Evolutionary conservation across 345 rosid genomes (phyloP).

Genomic region (Populus tremula): DNA sequence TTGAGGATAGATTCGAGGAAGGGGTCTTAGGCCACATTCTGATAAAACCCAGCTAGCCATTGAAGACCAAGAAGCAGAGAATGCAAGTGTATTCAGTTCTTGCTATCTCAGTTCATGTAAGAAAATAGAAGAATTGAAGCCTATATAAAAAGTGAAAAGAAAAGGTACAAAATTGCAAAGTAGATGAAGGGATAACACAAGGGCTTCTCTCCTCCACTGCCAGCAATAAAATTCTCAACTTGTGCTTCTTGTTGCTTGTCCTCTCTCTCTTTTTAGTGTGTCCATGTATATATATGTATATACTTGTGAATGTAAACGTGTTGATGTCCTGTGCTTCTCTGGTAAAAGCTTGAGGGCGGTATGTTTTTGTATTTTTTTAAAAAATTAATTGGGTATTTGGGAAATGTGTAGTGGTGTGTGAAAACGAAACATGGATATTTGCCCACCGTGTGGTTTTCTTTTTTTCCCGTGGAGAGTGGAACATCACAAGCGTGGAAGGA

Average conservation of each 20-base stretch:
- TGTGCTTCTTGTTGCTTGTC: conserved; percentile 23
- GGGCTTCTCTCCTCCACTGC: conserved; percentile 28
- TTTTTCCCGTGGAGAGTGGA: not conserved
- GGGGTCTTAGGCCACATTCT: conserved; percentile 73
- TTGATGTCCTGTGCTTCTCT: not conserved
- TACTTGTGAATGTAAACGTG: not conserved
- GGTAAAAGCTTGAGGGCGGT: no score
- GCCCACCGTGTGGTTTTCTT: not conserved
- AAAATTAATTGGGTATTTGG: not conserved
- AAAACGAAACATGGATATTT: not conserved
- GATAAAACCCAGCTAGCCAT: conserved; percentile 72
- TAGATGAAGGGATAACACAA: conserved; percentile 14
- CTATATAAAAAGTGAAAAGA: not conserved
- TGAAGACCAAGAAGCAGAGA: conserved; percentile 33
- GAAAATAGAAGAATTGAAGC: not conserved
- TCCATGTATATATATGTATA: not conserved
- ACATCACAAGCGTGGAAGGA: not conserved
- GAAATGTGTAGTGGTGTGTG: not conserved
- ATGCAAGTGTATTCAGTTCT: not conserved
- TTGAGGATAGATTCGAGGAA: conserved; percentile 45
- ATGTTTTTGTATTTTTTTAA: no score
- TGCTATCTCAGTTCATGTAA: not conserved
- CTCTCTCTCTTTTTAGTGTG: not conserved
- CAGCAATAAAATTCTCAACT: conserved; percentile 14
- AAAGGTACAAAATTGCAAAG: not conserved